Evolutionary conservation across 495 filamentous ascomycete species (phyloP).

Genomic region (Zalerion maritima): DNA sequence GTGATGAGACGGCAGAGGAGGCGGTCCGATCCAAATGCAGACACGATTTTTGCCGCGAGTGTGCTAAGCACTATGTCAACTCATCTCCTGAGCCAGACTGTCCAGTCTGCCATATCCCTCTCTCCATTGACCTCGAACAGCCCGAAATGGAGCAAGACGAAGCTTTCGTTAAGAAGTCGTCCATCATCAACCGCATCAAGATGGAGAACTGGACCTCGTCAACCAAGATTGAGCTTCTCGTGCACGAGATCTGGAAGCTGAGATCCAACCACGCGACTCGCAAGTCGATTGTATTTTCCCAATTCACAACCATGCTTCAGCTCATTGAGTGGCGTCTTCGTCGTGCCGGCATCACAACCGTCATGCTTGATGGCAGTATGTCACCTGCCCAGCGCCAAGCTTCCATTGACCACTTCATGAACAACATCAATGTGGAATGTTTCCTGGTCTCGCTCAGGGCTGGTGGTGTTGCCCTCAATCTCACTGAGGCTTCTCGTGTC

Average conservation of each 20-base stretch:
- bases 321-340: slow-evolving; percentile 93
- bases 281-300: slow-evolving; percentile 94
- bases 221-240: slow-evolving; percentile 91
- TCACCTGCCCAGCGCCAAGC: slow-evolving; percentile 80
- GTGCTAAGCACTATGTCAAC: slow-evolving; percentile 69
- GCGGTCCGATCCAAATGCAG: slow-evolving; percentile 81
- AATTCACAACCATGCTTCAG: slow-evolving; percentile 96
- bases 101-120: slow-evolving; percentile 77
- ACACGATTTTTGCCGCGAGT: slow-evolving; percentile 89
- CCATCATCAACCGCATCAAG: slow-evolving; percentile 92
- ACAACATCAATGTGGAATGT: slow-evolving; percentile 76
- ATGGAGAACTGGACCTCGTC: slow-evolving; percentile 97
- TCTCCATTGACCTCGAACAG: slow-evolving; percentile 84
- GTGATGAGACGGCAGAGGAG: slow-evolving; percentile 89
- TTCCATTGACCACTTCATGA: slow-evolving; percentile 90
- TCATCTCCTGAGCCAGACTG: slow-evolving; percentile 69
- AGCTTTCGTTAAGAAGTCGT: slow-evolving; percentile 70
- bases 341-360: slow-evolving; percentile 88
- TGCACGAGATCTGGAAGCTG: slow-evolving; percentile 82
- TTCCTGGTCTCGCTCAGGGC: slow-evolving; percentile 93
- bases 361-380: slow-evolving; percentile 96
- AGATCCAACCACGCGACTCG: slow-evolving; percentile 79
- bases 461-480: slow-evolving; percentile 85
- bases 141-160: slow-evolving; percentile 85
- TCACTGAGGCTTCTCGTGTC: slow-evolving; percentile 85